These are phyloP conservation scores for Phytophthora constricta DNA, from an alignment of 352 stramenopile species.

Conservation along the genomic window DNA sequence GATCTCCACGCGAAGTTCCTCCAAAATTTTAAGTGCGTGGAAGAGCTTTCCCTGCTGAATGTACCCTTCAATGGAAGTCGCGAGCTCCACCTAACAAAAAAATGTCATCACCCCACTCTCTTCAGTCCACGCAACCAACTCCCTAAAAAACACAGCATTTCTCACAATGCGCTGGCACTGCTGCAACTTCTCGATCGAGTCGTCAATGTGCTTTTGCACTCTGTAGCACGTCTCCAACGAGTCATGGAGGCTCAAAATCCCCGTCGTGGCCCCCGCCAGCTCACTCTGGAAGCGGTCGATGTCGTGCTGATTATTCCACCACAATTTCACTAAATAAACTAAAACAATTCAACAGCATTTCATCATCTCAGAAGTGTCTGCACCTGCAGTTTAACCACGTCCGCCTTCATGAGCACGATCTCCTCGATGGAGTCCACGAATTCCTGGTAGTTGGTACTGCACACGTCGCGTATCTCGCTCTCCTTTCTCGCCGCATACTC, in stretches of 20 bases:
- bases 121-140: not conserved
- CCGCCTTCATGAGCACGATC: constrained; percentile 81
- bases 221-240: constrained; percentile 62
- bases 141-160: not conserved
- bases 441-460: constrained; percentile 80
- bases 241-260: constrained; percentile 62
- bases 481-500: constrained; percentile 69
- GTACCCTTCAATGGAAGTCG: constrained; percentile 66
- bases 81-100: constrained; percentile 78
- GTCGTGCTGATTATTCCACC: constrained; percentile 53
- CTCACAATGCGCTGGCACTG: constrained; percentile 80
- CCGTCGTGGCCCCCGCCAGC: constrained; percentile 51
- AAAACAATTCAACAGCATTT: not conserved
- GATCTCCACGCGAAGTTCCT: constrained; percentile 76
- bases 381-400: constrained; percentile 74
- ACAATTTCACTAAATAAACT: constrained; percentile 6
- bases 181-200: constrained; percentile 81
- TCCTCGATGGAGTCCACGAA: constrained; percentile 87
- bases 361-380: not conserved
- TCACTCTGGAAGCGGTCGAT: constrained; percentile 76
- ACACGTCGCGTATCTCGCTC: constrained; percentile 78
- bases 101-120: no score
- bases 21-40: constrained; percentile 78
- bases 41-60: constrained; percentile 79
- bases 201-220: constrained; percentile 75